phyloP scores from a whole-genome alignment of 345 rosid species.

The Boechera divaricarpa region DNA sequence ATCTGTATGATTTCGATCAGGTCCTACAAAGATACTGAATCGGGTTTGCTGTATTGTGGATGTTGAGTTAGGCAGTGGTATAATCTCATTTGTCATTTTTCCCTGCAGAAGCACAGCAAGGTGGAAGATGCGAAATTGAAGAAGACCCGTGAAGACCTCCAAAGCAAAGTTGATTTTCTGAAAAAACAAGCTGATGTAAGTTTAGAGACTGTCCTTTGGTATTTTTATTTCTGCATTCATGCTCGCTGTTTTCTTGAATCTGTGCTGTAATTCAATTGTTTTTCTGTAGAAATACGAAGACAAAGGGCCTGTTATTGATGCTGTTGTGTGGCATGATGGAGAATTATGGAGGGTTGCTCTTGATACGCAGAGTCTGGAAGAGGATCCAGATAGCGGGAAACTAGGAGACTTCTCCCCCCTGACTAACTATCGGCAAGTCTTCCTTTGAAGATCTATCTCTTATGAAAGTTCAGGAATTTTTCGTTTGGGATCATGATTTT shows the following conservation, averaged over 20 bases:
- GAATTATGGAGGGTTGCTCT: conserved; percentile 96
- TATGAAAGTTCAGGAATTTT: not conserved
- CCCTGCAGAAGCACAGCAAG: conserved; percentile 71
- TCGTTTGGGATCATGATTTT: not conserved
- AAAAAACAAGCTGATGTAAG: conserved; percentile 87
- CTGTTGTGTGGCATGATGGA: conserved; percentile 98
- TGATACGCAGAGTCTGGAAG: conserved; percentile 90
- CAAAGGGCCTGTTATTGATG: conserved; percentile 93
- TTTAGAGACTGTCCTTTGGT: conserved; percentile 35
- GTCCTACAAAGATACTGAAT: conserved; percentile 49
- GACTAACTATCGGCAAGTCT: conserved; percentile 76
- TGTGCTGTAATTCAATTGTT: conserved; percentile 27
- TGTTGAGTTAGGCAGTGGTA: conserved; percentile 23
- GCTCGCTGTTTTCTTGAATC: conserved; percentile 20
- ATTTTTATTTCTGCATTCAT: conserved; percentile 20
- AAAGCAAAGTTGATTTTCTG: conserved; percentile 76
- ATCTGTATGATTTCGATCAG: conserved; percentile 78
- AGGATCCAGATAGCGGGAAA: conserved; percentile 77
- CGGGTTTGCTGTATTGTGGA: conserved; percentile 21
- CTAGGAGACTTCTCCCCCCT: conserved; percentile 79
- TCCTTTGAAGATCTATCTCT: conserved; percentile 14
- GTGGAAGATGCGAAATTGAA: conserved; percentile 74
- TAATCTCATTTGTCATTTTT: conserved; percentile 40
- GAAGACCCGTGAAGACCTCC: conserved; percentile 82
- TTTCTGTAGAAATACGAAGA: conserved; percentile 75